Base-by-base conservation (phyloP, 1,284 basidiomycete species). In the Apiotrichum gracile region DNA sequence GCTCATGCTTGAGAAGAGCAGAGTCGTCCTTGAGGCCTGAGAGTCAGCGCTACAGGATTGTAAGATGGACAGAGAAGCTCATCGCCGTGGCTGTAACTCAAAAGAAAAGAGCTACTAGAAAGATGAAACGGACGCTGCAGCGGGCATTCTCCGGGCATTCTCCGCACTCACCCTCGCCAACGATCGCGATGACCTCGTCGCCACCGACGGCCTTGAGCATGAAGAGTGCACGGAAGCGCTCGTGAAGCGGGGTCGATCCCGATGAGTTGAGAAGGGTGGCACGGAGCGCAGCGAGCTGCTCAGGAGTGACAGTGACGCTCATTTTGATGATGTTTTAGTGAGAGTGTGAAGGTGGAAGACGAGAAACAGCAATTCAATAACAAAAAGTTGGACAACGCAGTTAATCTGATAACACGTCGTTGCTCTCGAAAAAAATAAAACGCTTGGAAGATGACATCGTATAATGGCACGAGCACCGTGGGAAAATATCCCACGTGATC, bases 1-100 rank as follows among this genome's bases (percentile, higher is more conserved):
- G 81, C 72, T 99, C 94, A 73, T 99, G 94, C 72, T 97, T 97
- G 45, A 99, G 82, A 47, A 99, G 76, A 8, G 92, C 89, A 41
- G 91, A 96, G 17, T 85, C 82, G 73, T 96, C 92, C 33, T 78
- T 74, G 69, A 97, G 91, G 19, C 88, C 93, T 92, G 65, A 10
- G 10, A 3, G 44, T 52, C 27, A 47, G 44, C 27, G 37, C 6
- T 7, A 12, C 37, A 9, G 19, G 37, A 3, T 9, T 21, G 19
- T 19, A 12, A 9, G 22, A 13, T 40, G 22, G 5, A 25, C 3
- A 40, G 22, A 40, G 37, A 16, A 17, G 10, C 7, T 17, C 33
- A 10, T 34, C 16, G 34, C 9, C 4, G 34, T 14, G 16, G 34
- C 16, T 9, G 16, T 7, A 35, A 7, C n/a, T 35, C 34, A 17